A percentile compares a stretch with the other conserved stretches of the same genome.
Evolutionary conservation across 2,329 filamentous ascomycete species (phyloP).

Genomic region (Pestalotiopsis sp.): DNA sequence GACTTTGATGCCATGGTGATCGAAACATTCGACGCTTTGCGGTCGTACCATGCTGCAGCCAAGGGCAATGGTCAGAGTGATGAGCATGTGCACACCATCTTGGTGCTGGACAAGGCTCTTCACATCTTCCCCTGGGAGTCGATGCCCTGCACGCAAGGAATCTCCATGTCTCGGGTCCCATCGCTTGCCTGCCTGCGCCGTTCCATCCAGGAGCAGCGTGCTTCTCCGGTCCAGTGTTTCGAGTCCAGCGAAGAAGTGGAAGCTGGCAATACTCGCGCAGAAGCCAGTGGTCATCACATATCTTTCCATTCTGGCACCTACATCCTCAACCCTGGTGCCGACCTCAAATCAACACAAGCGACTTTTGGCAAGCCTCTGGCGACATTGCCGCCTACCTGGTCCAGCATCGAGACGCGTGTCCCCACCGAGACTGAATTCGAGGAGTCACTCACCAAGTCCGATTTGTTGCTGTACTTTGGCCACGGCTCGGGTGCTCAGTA

Average conservation of each 20-base stretch:
- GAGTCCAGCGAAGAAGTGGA: conserved; percentile 24
- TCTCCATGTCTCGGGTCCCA: conserved; percentile 84
- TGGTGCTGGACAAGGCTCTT: conserved; percentile 88
- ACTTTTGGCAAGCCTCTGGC: conserved; percentile 72
- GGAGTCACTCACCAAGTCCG: conserved; percentile 62
- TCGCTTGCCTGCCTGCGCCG: conserved; percentile 82
- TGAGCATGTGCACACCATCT: conserved; percentile 70
- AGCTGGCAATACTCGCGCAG: conserved; percentile 29
- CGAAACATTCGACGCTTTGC: conserved; percentile 83
- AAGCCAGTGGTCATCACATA: conserved; percentile 55
- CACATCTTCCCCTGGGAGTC: conserved; percentile 97
- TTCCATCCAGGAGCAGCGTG: conserved; percentile 63
- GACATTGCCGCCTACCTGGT: conserved; percentile 71
- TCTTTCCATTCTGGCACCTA: conserved; percentile 65
- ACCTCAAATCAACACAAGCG: conserved; percentile 78
- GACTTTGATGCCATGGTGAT: conserved; percentile 93
- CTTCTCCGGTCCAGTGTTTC: conserved; percentile 15
- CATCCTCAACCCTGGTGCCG: conserved; percentile 86
- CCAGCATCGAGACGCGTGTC: conserved; percentile 65
- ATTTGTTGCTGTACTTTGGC: conserved; percentile 90
- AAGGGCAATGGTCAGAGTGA: conserved; percentile 42
- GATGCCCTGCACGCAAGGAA: conserved; percentile 77
- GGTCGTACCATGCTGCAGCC: conserved; percentile 69
- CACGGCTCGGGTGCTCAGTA: conserved; percentile 96
- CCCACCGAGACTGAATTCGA: conserved; percentile 82